A percentile compares a stretch with the other conserved stretches of the same genome.
phyloP scores from a whole-genome alignment of 306 rosid species.

The Arachis hypogaea region DNA sequence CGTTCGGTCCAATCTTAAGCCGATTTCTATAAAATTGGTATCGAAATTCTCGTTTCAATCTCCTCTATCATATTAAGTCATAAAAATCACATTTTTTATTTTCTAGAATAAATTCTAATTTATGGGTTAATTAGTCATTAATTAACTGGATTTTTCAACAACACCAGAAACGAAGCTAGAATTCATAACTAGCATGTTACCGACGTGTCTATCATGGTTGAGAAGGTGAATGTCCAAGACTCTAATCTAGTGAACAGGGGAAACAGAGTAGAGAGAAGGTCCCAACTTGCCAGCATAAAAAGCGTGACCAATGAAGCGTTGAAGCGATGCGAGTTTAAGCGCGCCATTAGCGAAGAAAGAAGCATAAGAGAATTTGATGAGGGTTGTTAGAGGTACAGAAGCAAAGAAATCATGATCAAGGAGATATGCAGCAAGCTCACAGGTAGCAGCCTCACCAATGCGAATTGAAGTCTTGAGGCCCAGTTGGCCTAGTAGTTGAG shows the following conservation, averaged over 20 bases:
- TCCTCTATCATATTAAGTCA: too few relatives aligned
- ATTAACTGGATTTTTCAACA: background rate
- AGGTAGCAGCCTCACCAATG: conserved; percentile 82
- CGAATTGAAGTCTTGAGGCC: conserved; percentile 75
- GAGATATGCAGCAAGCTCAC: conserved; percentile 89
- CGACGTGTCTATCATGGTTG: conserved; percentile 92
- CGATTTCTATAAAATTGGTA: too few relatives aligned
- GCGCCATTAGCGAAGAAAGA: conserved; percentile 51
- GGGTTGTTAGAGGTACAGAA: conserved; percentile 70
- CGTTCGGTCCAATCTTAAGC: too few relatives aligned
- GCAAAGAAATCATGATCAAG: conserved; percentile 85
- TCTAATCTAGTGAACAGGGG: conserved; percentile 80
- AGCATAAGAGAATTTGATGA: conserved; percentile 74
- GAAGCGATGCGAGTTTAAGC: conserved; percentile 84
- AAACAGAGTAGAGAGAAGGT: conserved; percentile 70
- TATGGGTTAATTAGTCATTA: too few relatives aligned
- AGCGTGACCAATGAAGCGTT: conserved; percentile 78
- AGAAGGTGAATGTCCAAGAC: conserved; percentile 75
- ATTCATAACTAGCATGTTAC: conserved; percentile 79
- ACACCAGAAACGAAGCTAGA: conserved; percentile 31
- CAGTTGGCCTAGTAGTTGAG: conserved; percentile 71
- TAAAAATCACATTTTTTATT: too few relatives aligned
- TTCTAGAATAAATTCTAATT: too few relatives aligned
- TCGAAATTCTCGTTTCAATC: too few relatives aligned
- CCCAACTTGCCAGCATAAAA: conserved; percentile 93